A percentile compares a stretch with the other conserved stretches of the same genome.
These are phyloP conservation scores for Termitomyces sp. DNA, from an alignment of 768 basidiomycete species.

Conservation along the genomic window DNA sequence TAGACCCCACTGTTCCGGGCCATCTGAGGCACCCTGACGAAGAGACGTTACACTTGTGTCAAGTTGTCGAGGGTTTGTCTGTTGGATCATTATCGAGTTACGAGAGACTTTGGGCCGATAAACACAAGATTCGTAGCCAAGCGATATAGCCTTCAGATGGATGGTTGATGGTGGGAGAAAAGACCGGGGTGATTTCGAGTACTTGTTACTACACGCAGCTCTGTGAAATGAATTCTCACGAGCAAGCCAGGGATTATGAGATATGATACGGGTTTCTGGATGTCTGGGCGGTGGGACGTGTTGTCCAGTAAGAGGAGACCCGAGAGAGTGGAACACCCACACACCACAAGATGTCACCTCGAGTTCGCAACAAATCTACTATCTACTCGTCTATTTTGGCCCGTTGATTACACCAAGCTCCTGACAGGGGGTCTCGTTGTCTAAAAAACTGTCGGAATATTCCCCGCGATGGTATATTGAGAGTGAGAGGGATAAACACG, in stretches of 20 bases:
- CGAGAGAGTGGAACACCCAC: constrained; percentile 36
- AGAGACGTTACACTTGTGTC: constrained; percentile 22
- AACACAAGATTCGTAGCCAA: constrained; percentile 3
- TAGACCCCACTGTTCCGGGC: constrained; percentile 62
- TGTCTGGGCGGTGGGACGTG: constrained; percentile 12
- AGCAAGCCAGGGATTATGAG: constrained; percentile 3
- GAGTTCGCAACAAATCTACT: constrained; percentile 3
- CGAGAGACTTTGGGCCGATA: neutral
- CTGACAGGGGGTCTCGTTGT: neutral
- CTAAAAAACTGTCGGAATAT: neutral
- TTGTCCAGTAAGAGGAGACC: constrained; percentile 26
- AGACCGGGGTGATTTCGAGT: constrained; percentile 8
- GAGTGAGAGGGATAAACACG: neutral
- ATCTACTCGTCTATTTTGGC: neutral
- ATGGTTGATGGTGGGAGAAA: constrained; percentile 8
- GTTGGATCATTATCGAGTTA: constrained; percentile 54
- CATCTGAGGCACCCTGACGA: constrained; percentile 29
- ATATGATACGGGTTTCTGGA: constrained; percentile 4
- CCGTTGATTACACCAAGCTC: neutral
- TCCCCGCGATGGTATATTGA: neutral
- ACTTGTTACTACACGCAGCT: constrained; percentile 6
- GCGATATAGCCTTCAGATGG: constrained; percentile 7
- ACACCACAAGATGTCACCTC: constrained; percentile 15
- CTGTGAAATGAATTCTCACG: constrained; percentile 18
- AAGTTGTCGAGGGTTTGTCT: constrained; percentile 42